These are phyloP conservation scores for Phyllostachys edulis DNA, from an alignment of 176 grass and related monocot genomes.

Conservation along the genomic window DNA sequence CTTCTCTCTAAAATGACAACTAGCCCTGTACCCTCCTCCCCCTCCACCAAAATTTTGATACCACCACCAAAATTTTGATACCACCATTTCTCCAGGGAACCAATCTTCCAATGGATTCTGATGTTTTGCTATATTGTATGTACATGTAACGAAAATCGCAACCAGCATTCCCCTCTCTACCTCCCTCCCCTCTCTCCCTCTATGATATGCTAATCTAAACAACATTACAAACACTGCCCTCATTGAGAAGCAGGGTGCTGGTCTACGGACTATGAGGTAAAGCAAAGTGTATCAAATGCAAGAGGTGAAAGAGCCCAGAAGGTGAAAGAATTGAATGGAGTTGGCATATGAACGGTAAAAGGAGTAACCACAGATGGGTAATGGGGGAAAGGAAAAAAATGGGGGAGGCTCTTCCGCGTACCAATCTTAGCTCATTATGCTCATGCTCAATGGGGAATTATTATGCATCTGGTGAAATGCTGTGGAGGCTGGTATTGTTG, in stretches of 20 bases:
- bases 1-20: constrained; percentile 27
- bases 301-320: constrained; percentile 48
- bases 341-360: constrained; percentile 38
- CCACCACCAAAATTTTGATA: constrained; percentile 35
- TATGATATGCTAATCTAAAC: constrained; percentile 56
- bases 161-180: constrained; percentile 17
- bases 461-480: constrained; percentile 51
- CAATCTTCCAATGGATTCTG: constrained; percentile 53
- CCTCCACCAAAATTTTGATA: constrained; percentile 36
- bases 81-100: constrained; percentile 38
- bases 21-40: constrained; percentile 33
- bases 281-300: constrained; percentile 47
- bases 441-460: constrained; percentile 44
- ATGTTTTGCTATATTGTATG: constrained; percentile 54
- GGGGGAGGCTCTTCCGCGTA: constrained; percentile 52
- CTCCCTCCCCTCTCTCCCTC: constrained; percentile 3
- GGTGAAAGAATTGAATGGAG: constrained; percentile 48
- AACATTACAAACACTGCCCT: constrained; percentile 55
- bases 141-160: constrained; percentile 59
- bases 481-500: constrained; percentile 38
- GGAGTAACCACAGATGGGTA: constrained; percentile 23
- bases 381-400: constrained; percentile 10
- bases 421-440: constrained; percentile 48
- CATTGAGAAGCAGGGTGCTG: constrained; percentile 47
- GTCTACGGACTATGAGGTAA: constrained; percentile 45